These are phyloP conservation scores for Dryas octopetala DNA, from an alignment of 306 rosid genomes.

Conservation along the genomic window DNA sequence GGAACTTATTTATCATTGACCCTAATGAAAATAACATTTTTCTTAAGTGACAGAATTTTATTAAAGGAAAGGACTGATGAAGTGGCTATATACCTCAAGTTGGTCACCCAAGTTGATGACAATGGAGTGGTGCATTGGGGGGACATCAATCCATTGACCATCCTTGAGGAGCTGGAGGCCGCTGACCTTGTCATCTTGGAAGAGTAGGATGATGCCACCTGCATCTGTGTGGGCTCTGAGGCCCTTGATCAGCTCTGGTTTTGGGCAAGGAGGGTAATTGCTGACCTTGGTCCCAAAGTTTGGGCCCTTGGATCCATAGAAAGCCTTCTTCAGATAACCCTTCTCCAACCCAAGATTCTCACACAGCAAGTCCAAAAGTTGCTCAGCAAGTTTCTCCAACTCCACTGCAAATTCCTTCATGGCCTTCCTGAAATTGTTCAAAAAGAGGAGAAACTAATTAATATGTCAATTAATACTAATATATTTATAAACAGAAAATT, in stretches of 20 bases:
- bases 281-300: slow-evolving; percentile 92
- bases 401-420: slow-evolving; percentile 72
- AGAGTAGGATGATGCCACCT: slow-evolving; percentile 90
- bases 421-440: slow-evolving; percentile 41
- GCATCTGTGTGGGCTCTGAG: slow-evolving; percentile 97
- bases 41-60: no score
- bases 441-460: background rate
- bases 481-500: no score
- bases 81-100: slow-evolving; percentile 61
- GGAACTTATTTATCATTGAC: no score
- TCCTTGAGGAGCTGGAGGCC: slow-evolving; percentile 96
- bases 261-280: slow-evolving; percentile 94
- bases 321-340: slow-evolving; percentile 76
- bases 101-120: slow-evolving; percentile 98
- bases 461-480: no score
- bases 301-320: slow-evolving; percentile 83
- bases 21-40: no score
- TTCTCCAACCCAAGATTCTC: slow-evolving; percentile 89
- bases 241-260: slow-evolving; percentile 89
- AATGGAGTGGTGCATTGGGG: slow-evolving; percentile 93
- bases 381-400: slow-evolving; percentile 81
- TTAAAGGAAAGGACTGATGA: no score
- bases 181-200: slow-evolving; percentile 95
- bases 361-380: slow-evolving; percentile 73
- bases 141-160: slow-evolving; percentile 85